Evolutionary conservation across 305 asterid genomes (phyloP), one percentile per base, ranked within the genome.

Genomic region (Lippia alba): DNA sequence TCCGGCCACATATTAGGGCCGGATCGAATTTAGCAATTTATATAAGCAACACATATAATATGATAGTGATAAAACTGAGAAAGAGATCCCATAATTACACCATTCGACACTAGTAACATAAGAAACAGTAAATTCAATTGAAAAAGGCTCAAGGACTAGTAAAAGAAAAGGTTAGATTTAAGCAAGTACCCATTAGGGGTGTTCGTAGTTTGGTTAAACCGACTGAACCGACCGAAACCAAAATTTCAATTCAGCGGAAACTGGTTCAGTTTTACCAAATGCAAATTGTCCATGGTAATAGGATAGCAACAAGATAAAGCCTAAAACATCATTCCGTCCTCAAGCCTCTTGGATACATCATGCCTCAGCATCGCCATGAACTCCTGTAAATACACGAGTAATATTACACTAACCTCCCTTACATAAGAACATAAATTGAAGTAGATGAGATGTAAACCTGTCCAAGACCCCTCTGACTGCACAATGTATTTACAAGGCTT

Each of bases 311-410:
- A 5, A 39, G 10, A 39, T 6, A 39, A 39, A 6, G 7, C 45
- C 49, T 44, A 44, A 44, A 44, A 44, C 14, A 8, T 11, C 49
- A 44, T 44, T 7, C 79, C 84, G 44, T 79, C 86, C 14, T 56
- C 72, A 46, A 88, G 33, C 34, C 91, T 82, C 50, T 61, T 64
- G 19, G 79, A 72, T n/a, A 90, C 4, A 69, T 90, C 92, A 18
- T 44, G 78, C 10, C 36, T 70, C 64, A 90, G 79, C 88, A 90
- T 86, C 66, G 85, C 91, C 61, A 81, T 57, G 70, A 88, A 86
- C 53, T 86, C 96, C 96, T 90, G 79, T 36, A 12, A 33, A 64
- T 69, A 24, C 30, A 24, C 30, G 30, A 24, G 30, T 24, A 24
- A 24, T 24, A 24, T 24, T 24, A 24, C 30, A 24, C 30, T 24